A percentile compares a stretch with the other conserved stretches of the same genome.
Conservation (phyloP, 2,329 filamentous ascomycete genomes). For the Scedosporium aurantiacum region DNA sequence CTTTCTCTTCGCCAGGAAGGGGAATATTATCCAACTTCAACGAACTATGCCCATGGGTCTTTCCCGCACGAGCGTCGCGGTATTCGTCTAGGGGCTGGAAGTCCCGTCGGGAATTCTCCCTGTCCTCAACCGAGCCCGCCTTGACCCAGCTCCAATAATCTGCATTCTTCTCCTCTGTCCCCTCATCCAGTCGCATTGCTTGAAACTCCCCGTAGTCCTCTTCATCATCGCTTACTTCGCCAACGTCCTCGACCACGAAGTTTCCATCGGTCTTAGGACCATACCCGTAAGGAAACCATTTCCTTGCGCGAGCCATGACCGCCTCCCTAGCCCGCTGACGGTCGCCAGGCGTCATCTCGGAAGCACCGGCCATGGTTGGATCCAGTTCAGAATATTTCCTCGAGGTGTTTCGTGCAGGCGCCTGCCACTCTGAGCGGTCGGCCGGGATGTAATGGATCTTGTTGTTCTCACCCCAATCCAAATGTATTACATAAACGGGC, state of each 20-base stretch:
- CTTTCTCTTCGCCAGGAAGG: not conserved
- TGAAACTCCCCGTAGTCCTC: slow-evolving; percentile 32
- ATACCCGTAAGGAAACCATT: slow-evolving; percentile 36
- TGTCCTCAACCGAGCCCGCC: slow-evolving; percentile 1
- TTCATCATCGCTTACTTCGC: slow-evolving; percentile 28
- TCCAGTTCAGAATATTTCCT: not conserved
- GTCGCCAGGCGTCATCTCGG: slow-evolving; percentile 20
- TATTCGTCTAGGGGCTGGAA: not conserved
- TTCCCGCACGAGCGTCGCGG: not conserved
- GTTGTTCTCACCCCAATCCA: slow-evolving; percentile 26
- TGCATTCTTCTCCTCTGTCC: not conserved
- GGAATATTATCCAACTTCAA: not conserved
- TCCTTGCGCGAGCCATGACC: slow-evolving; percentile 26
- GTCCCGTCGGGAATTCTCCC: not conserved
- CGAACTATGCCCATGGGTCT: not conserved
- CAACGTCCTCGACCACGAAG: slow-evolving; percentile 35
- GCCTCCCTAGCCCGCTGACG: slow-evolving; percentile 24
- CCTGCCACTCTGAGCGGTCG: slow-evolving; percentile 9
- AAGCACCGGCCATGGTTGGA: not conserved
- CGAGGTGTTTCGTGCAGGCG: not conserved
- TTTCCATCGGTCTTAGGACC: slow-evolving; percentile 28
- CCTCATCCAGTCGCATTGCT: slow-evolving; percentile 12
- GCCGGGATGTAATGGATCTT: slow-evolving; percentile 14
- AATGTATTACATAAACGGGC: slow-evolving; percentile 33
- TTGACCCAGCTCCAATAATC: slow-evolving; percentile 12